Evolutionary conservation across 805 yeast genomes (phyloP), one percentile per base, ranked within the genome.

Genomic region (Metschnikowia matae): DNA sequence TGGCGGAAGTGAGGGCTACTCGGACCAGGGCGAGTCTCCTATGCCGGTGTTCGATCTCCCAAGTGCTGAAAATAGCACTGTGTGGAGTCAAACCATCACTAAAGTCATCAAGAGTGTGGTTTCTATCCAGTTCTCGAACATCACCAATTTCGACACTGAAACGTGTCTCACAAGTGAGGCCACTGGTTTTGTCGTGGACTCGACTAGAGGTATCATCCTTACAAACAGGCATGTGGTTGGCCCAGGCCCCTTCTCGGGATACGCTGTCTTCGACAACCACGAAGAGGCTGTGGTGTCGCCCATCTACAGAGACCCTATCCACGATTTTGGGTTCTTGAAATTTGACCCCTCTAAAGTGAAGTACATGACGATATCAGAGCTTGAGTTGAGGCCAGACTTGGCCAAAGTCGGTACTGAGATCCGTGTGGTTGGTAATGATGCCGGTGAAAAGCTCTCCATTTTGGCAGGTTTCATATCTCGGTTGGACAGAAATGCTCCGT

Each of bases 171-270:
- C 85, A 26, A 82, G 88, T 48, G 96, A 91, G 66, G 97, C 97
- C n/a, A 89, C 97, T 0, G 97, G 97, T 2, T 91, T 91, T 66
- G 89, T 91, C 5, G 97, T 91, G 10, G 97, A 91, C 65, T 77
- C 92, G 2, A 74, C 79, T 49, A 68, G 81, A 23, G 97, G 97
- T 14, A 80, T 90, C 52, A 89, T 91, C 54, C 75, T 91, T 64
- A 91, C 97, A 10, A 91, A 91, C 69, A 79, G 97, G 62, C 97
- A 91, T 63, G 97, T 91, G 44, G 97, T 90, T 39, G 96, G 96
- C 2, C 90, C 97, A 0, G 96, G 97, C 15, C 97, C 97, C 1
- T 90, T 91, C 66, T 79, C 83, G 34, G 97, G 97, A 0, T 89
- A 86, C 62, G 96, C 88, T 0, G 89, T 91, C 1, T 91, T 91